These are phyloP conservation scores for Diaporthe batatas DNA, from an alignment of 2,329 filamentous ascomycete species.

Conservation along the genomic window DNA sequence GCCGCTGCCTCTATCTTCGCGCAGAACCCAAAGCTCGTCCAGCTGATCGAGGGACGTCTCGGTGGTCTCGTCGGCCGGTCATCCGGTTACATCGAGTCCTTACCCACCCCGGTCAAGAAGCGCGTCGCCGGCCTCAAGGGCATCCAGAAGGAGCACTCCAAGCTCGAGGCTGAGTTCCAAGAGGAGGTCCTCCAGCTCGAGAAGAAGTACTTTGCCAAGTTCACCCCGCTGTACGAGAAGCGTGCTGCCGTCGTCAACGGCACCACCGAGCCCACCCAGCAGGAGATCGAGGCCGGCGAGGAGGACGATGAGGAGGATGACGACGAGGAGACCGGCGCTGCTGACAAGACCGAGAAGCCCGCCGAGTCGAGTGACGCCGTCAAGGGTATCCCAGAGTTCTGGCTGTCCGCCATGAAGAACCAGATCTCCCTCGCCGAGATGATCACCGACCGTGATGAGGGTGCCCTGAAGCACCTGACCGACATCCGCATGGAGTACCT, in stretches of 20 bases:
- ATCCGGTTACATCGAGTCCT: conserved; percentile 97
- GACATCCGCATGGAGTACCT: conserved; percentile 99
- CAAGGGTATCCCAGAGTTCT: conserved; percentile 97
- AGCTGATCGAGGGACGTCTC: conserved; percentile 98
- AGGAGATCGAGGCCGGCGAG: conserved; percentile 89
- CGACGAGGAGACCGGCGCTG: conserved; percentile 57
- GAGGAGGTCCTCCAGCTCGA: conserved; percentile 97
- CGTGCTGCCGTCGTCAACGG: conserved; percentile 95
- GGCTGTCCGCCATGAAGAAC: conserved; percentile 99
- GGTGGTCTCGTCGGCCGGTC: conserved; percentile 93
- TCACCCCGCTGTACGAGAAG: conserved; percentile 96
- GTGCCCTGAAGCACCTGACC: conserved; percentile 86
- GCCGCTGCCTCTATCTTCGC: conserved; percentile 94
- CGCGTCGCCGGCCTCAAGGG: conserved; percentile 96
- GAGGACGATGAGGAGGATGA: conserved; percentile 79
- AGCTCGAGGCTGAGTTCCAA: conserved; percentile 98
- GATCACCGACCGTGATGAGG: conserved; percentile 98
- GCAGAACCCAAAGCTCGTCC: conserved; percentile 92
- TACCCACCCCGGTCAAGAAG: conserved; percentile 88
- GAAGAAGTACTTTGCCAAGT: conserved; percentile 99
- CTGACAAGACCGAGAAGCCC: conserved; percentile 70
- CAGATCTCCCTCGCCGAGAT: conserved; percentile 97
- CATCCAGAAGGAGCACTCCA: conserved; percentile 98
- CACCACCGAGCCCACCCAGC: conserved; percentile 83
- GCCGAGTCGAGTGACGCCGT: conserved; percentile 68